Evolutionary conservation across 73 alveolate species (phyloP), one percentile per base, ranked within the genome.

Genomic region (Halteria grandinella): DNA sequence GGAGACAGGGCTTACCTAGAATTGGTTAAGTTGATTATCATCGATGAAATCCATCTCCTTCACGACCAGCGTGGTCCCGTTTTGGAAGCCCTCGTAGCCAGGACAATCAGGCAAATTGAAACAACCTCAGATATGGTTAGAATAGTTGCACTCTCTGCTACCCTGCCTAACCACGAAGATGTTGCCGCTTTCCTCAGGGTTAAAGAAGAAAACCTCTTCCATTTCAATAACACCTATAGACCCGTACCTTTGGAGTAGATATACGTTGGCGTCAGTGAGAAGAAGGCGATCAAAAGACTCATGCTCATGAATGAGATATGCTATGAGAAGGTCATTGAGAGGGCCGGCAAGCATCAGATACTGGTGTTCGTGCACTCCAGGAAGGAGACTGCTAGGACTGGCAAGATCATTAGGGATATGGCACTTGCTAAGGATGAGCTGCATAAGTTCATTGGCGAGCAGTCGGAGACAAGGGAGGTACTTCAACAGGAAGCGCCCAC

Each of bases 11-110:
- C 99, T 18, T 97, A 76, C 85, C 88, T 95, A 1, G 98, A 94
- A 69, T 77, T 93, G 57, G 99, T 98, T 12, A 94, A 92, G 70
- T 90, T 98, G 50, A 78, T 98, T 53, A 98, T 98, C 78, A 95
- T 98, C 69, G 99, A 98, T 90, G 99, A 98, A 91, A 93, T 98
- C 44, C 99, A 98, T 87, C 86, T 98, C 64, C 89, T 98, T 41
- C 99, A 98, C 86, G 99, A 98, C 89, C 74, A 91, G 53, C 93
- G 99, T 75, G 99, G 99, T 0, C 99, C 99, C 39, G 99, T 98
- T 24, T 72, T 98, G 32, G 99, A 98, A 89, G 94, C 99, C 77
- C 89, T 98, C 54, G 98, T 98, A 34, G 99, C 99, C 23, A 94
- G 99, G 78, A 96, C 98, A 23, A 90, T 98, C 71, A 81, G 98